Base-by-base conservation (phyloP, 2,329 filamentous ascomycete genomes). In the Elsinoe australis region DNA sequence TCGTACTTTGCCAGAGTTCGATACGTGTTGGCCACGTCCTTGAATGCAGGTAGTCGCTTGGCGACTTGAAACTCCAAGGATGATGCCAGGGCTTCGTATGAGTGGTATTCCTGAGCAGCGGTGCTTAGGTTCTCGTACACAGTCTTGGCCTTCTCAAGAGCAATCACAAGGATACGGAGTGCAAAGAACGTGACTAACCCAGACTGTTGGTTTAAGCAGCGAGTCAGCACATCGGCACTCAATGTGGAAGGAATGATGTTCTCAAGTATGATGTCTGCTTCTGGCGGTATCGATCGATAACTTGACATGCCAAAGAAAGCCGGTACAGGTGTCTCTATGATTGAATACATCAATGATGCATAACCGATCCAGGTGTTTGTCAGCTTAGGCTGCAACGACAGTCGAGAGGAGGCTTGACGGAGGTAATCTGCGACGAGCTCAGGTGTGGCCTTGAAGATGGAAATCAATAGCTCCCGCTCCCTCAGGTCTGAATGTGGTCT, bases 361-460 rank as follows among this genome's bases (percentile, higher is more conserved):
- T 94, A 95, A 33, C 90, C 89, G 56, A 96, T 85, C 92, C 92
- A 98, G 0, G 88, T 92, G 35, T 88, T 82, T 2, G 88, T 92
- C 4, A 94, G 74, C 61, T 95, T 96, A 0, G 92, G 89, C 33
- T 96, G 89, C 58, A 96, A 92, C 47, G 60, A 61, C 18, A 82
- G 78, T 52, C 78, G 81, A 60, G 87, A 89, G 10, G 35, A 44
- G 15, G 44, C 47, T 61, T 79, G 82, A 34, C 80, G 73, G 60
- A 95, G 96, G 63, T 94, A 98, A 58, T 88, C 82, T 34, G 87
- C 84, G 1, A 94, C 78, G 2, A 96, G 74, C 65, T 96, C 92
- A 0, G 94, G 90, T 0, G 84, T 86, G 5, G 79, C 78, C 53
- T 73, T 74, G 61, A 98, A 94, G 26, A 94, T 87, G 3, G 82